Percentiles rank a stretch among this genome's conserved stretches.
Conservation (phyloP, 1,139 yeast genomes). For the Yamadazyma diospyri region DNA sequence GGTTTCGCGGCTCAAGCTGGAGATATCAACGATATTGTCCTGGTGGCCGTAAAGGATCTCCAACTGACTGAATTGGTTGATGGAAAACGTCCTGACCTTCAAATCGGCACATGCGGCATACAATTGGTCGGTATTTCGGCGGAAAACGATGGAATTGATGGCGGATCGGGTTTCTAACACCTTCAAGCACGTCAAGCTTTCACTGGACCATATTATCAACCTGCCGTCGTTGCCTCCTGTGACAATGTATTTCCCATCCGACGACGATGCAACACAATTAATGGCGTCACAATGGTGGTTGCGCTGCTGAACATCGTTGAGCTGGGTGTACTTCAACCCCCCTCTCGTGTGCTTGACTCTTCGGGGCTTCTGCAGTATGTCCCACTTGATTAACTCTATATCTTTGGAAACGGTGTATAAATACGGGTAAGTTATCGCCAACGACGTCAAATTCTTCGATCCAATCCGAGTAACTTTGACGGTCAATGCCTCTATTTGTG, state of each 20-base stretch:
- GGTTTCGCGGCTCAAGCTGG: constrained; percentile 79
- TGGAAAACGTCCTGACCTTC: constrained; percentile 80
- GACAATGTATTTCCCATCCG: constrained; percentile 83
- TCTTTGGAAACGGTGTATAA: constrained; percentile 86
- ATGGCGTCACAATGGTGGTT: constrained; percentile 78
- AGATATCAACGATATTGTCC: constrained; percentile 77
- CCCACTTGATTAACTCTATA: constrained; percentile 76
- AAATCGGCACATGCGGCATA: constrained; percentile 93
- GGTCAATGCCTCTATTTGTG: constrained; percentile 40
- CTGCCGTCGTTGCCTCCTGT: constrained; percentile 88
- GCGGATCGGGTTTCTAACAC: constrained; percentile 76
- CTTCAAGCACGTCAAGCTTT: constrained; percentile 68
- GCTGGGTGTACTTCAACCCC: constrained; percentile 41
- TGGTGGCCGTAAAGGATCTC: constrained; percentile 95
- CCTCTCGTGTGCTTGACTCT: constrained; percentile 66
- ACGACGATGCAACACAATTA: constrained; percentile 74
- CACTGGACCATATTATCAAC: constrained; percentile 82
- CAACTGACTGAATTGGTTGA: constrained; percentile 82
- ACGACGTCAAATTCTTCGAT: constrained; percentile 52
- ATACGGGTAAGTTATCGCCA: constrained; percentile 53
- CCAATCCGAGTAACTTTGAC: constrained; percentile 53
- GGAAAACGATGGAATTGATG: constrained; percentile 70
- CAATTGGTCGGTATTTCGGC: constrained; percentile 77
- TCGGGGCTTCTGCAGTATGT: constrained; percentile 49
- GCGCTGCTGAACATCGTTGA: constrained; percentile 37